A percentile compares a stretch with the other conserved stretches of the same genome.
phyloP scores from a whole-genome alignment of 78 protist genomes.

The Speleostelium caveatum region DNA sequence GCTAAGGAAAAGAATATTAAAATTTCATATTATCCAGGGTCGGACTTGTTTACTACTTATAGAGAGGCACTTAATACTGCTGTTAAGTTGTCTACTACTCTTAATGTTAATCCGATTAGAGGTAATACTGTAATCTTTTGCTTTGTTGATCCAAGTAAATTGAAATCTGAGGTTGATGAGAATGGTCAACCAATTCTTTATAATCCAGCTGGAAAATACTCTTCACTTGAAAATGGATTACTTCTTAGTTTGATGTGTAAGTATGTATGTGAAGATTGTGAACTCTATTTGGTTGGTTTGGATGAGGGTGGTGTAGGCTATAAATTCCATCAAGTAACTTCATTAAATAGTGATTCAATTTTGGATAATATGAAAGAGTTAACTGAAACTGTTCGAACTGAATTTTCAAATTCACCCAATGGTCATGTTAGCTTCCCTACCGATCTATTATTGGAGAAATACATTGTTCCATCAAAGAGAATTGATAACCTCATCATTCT shows the following conservation, averaged over 20 bases:
- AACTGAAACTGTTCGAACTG: background rate
- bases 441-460: background rate
- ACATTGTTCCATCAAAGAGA: conserved; percentile 1
- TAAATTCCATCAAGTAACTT: conserved; percentile 10
- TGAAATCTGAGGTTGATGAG: background rate
- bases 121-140: conserved; percentile 85
- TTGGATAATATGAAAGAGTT: conserved; percentile 70
- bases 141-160: conserved; percentile 16
- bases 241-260: conserved; percentile 89
- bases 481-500: conserved; percentile 83
- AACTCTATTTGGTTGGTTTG: conserved; percentile 59
- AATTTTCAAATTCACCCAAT: background rate
- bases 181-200: background rate
- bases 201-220: conserved; percentile 30
- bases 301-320: too few species aligned
- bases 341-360: conserved; percentile 53
- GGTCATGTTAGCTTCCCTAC: background rate
- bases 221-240: conserved; percentile 55
- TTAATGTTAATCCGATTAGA: conserved; percentile 88
- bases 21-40: conserved; percentile 30
- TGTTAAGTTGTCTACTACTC: conserved; percentile 80
- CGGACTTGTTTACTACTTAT: conserved; percentile 48
- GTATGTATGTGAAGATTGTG: conserved; percentile 88
- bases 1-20: conserved; percentile 58
- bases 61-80: conserved; percentile 83